A percentile compares a stretch with the other conserved stretches of the same genome.
These are phyloP conservation scores for Aspergillus sparsus DNA, from an alignment of 495 filamentous ascomycete genomes.

Conservation along the genomic window DNA sequence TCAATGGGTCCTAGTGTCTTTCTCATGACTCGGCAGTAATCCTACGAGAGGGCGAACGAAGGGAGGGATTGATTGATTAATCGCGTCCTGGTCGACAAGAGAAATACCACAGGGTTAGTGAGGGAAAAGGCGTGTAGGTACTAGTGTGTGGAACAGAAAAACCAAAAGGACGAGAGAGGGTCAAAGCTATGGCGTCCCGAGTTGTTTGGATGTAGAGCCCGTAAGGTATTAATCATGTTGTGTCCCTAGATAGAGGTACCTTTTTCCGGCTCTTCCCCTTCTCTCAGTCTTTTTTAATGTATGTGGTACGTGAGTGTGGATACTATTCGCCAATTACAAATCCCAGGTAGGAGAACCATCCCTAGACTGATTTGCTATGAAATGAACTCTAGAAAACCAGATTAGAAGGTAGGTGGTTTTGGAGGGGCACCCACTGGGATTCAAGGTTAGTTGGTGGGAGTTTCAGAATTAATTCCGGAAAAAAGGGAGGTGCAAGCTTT, in stretches of 20 bases:
- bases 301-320: not conserved
- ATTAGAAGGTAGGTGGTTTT: not conserved
- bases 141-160: too few relatives aligned
- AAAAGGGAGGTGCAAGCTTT: slow-evolving; percentile 10
- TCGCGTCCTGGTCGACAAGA: not conserved
- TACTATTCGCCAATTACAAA: not conserved
- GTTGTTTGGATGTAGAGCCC: too few relatives aligned
- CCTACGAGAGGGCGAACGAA: not conserved
- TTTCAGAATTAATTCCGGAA: slow-evolving; percentile 8
- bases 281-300: not conserved
- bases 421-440: not conserved
- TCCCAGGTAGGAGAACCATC: not conserved
- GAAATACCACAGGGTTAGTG: not conserved
- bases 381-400: not conserved
- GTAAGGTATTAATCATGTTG: not conserved
- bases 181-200: too few relatives aligned
- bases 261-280: not conserved
- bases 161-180: too few relatives aligned
- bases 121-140: too few relatives aligned
- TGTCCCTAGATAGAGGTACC: not conserved
- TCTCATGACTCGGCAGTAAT: not conserved
- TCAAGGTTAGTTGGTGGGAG: not conserved
- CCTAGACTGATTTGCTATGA: not conserved
- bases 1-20: not conserved
- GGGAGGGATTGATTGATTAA: not conserved